Evolutionary conservation across 2,329 filamentous ascomycete species (phyloP).

Genomic region (Aschersonia sp.): DNA sequence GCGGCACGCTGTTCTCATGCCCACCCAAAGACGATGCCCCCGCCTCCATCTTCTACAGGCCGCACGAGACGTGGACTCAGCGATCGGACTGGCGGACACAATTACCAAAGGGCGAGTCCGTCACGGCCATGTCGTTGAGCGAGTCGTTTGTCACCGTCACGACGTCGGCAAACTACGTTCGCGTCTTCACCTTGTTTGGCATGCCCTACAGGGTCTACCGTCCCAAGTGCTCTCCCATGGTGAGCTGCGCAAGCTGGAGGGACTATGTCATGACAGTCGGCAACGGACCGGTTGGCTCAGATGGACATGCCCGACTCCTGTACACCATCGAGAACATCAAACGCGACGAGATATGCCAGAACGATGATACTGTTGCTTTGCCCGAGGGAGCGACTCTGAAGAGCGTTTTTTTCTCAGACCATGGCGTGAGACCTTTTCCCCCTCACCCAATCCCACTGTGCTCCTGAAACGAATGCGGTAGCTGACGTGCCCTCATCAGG

Average conservation of each 20-base stretch:
- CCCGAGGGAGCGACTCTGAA: slow-evolving; percentile 58
- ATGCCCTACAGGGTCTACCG: slow-evolving; percentile 80
- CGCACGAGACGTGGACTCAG: slow-evolving; percentile 92
- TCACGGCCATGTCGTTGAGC: slow-evolving; percentile 79
- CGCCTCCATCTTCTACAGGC: slow-evolving; percentile 85
- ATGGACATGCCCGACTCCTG: slow-evolving; percentile 62
- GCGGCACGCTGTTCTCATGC: slow-evolving; percentile 74
- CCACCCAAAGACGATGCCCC: slow-evolving; percentile 50
- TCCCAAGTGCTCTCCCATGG: slow-evolving; percentile 77
- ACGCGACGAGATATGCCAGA: slow-evolving; percentile 85
- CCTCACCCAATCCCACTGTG: slow-evolving; percentile 5
- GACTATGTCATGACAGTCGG: slow-evolving; percentile 96
- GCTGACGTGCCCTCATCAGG: slow-evolving; percentile 29
- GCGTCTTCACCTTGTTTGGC: slow-evolving; percentile 86
- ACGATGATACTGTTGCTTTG: slow-evolving; percentile 79
- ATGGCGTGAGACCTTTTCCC: slow-evolving; percentile 44
- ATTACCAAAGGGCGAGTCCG: slow-evolving; percentile 73
- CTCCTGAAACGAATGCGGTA: not conserved
- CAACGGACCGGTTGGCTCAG: slow-evolving; percentile 70
- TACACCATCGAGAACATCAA: slow-evolving; percentile 95
- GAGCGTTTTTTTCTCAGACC: slow-evolving; percentile 83
- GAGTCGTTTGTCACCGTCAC: slow-evolving; percentile 83
- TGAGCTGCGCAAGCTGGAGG: slow-evolving; percentile 85
- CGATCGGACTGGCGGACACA: slow-evolving; percentile 80
- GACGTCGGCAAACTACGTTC: slow-evolving; percentile 75